Evolutionary conservation across 2,329 filamentous ascomycete species (phyloP).

Genomic region (Colletotrichum cereale): DNA sequence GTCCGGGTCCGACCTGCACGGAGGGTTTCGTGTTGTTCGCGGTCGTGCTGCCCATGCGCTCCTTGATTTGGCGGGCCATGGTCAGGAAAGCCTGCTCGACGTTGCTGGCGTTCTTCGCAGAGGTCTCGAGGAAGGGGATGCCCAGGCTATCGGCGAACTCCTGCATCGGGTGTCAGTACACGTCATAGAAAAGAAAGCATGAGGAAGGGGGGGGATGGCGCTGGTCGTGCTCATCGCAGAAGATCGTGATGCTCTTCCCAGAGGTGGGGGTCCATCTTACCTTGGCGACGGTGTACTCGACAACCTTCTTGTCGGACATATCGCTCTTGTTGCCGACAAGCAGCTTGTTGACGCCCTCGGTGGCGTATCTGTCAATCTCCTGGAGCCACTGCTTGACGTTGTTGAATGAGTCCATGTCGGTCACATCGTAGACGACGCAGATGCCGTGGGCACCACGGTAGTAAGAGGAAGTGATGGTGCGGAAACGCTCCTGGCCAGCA

Average conservation of each 20-base stretch:
- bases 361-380: constrained; percentile 99
- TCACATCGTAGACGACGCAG: constrained; percentile 99
- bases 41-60: constrained; percentile 97
- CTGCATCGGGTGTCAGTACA: constrained; percentile 59
- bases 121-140: constrained; percentile 99
- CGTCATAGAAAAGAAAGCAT: not conserved
- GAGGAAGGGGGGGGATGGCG: not conserved
- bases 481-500: constrained; percentile 98
- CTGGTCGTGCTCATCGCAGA: not conserved
- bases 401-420: constrained; percentile 99
- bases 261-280: constrained; percentile 63
- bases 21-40: constrained; percentile 98
- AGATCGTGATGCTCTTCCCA: constrained; percentile 12
- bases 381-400: constrained; percentile 99
- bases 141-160: constrained; percentile 99
- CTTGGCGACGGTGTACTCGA: constrained; percentile 99
- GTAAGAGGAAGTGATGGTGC: constrained; percentile 99
- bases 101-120: constrained; percentile 99
- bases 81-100: constrained; percentile 99
- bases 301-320: constrained; percentile 99
- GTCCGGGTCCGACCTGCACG: constrained; percentile 94
- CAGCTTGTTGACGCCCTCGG: constrained; percentile 99
- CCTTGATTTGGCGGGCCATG: constrained; percentile 99
- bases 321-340: constrained; percentile 99
- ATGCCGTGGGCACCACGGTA: constrained; percentile 99